These are phyloP conservation scores for Diaporthe vaccinii DNA, from an alignment of 2,329 filamentous ascomycete genomes.

Conservation along the genomic window DNA sequence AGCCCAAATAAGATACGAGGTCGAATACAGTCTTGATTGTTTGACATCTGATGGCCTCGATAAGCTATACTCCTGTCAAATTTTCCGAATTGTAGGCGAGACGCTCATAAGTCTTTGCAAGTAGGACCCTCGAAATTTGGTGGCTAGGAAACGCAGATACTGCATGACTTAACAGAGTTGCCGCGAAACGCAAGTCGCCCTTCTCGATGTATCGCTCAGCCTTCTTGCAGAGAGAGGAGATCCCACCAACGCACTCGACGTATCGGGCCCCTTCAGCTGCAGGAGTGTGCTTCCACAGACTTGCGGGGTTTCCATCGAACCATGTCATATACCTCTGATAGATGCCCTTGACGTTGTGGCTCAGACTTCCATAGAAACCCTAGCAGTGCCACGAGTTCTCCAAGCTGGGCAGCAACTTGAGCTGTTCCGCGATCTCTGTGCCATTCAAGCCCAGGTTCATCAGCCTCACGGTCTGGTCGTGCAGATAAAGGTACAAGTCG, in stretches of 20 bases:
- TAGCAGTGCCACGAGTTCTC: slow-evolving; percentile 48
- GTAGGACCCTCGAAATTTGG: slow-evolving; percentile 41
- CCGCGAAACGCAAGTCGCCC: slow-evolving; percentile 55
- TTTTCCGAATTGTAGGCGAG: slow-evolving; percentile 56
- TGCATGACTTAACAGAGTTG: slow-evolving; percentile 53
- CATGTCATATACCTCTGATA: slow-evolving; percentile 50
- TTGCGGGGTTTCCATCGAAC: slow-evolving; percentile 47
- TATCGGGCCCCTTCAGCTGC: slow-evolving; percentile 51
- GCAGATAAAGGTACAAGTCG: slow-evolving; percentile 56
- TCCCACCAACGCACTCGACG: slow-evolving; percentile 54
- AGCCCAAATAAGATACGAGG: not conserved
- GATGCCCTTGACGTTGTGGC: slow-evolving; percentile 56
- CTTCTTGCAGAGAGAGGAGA: slow-evolving; percentile 48
- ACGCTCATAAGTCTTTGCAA: slow-evolving; percentile 50
- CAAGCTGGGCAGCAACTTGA: slow-evolving; percentile 51
- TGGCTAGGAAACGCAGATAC: slow-evolving; percentile 48
- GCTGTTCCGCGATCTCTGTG: slow-evolving; percentile 55
- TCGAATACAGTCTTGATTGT: not conserved
- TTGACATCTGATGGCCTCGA: not conserved
- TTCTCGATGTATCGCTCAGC: slow-evolving; percentile 48
- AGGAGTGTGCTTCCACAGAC: slow-evolving; percentile 54
- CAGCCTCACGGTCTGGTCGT: slow-evolving; percentile 56
- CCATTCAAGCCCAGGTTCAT: slow-evolving; percentile 54
- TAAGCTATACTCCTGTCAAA: not conserved
- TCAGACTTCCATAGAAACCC: slow-evolving; percentile 55